Evolutionary conservation across 208 protist genomes (phyloP).

Genomic region (Crithidia expoeki): DNA sequence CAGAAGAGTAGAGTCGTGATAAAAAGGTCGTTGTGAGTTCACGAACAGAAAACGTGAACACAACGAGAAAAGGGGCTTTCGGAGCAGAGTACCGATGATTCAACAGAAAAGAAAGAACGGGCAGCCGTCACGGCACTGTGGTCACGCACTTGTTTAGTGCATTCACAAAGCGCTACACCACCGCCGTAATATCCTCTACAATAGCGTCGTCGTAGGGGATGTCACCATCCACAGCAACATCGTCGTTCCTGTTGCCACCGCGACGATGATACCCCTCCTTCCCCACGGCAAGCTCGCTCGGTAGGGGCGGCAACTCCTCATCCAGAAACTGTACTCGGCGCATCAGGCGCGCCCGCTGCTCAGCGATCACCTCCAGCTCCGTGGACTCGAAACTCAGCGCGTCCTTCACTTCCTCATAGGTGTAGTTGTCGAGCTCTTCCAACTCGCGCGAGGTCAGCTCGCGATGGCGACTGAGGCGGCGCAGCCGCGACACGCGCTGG

Average conservation of each 20-base stretch:
- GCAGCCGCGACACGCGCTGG: slow-evolving; percentile 70
- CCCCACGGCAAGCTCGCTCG: slow-evolving; percentile 35
- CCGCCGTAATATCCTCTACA: slow-evolving; percentile 54
- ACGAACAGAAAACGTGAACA: too few relatives aligned
- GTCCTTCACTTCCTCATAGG: slow-evolving; percentile 84
- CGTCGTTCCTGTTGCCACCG: neutral
- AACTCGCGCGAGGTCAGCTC: slow-evolving; percentile 79
- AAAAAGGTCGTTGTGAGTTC: too few relatives aligned
- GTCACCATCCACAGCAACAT: slow-evolving; percentile 10
- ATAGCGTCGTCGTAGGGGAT: slow-evolving; percentile 34
- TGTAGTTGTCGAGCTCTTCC: slow-evolving; percentile 89
- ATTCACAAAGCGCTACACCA: slow-evolving; percentile 6
- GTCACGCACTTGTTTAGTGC: too few relatives aligned
- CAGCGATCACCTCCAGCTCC: slow-evolving; percentile 56
- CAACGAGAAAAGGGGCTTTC: too few relatives aligned
- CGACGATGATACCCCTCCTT: neutral
- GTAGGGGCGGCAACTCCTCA: slow-evolving; percentile 34
- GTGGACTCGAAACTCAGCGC: slow-evolving; percentile 71
- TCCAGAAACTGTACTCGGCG: slow-evolving; percentile 28
- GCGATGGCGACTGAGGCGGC: slow-evolving; percentile 63
- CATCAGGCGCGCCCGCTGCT: slow-evolving; percentile 33
- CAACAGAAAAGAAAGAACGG: neutral
- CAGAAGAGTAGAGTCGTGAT: too few relatives aligned
- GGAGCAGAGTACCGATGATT: neutral
- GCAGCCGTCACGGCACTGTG: neutral